Conservation (phyloP, 768 basidiomycete species). For the Chalciporus sphaerocephalus region DNA sequence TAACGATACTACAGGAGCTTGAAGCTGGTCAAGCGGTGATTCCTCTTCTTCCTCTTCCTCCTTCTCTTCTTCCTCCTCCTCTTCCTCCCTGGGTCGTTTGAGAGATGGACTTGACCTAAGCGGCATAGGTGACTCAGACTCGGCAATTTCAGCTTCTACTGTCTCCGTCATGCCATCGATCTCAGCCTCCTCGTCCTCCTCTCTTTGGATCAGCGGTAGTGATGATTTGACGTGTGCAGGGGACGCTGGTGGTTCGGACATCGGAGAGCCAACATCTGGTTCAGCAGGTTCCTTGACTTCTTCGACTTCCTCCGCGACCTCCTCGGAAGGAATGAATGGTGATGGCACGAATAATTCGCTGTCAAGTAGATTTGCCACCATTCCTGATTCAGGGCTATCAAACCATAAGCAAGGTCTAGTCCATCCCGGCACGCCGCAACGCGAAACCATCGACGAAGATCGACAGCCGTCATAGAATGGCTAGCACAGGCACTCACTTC, state of each 20-base stretch:
- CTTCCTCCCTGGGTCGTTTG: conserved; percentile 13
- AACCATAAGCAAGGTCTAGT: conserved; percentile 7
- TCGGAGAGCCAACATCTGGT: conserved; percentile 29
- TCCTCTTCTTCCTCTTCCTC: conserved; percentile 11
- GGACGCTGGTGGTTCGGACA: conserved; percentile 32
- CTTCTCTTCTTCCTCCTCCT: conserved; percentile 11
- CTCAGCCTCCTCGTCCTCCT: conserved; percentile 26
- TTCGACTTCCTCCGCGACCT: background rate
- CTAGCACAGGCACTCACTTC: conserved; percentile 37
- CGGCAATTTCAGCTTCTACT: background rate
- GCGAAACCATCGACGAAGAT: conserved; percentile 2
- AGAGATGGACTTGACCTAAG: conserved; percentile 15
- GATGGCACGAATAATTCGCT: conserved; percentile 27
- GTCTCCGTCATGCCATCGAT: conserved; percentile 13
- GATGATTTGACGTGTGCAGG: conserved; percentile 23
- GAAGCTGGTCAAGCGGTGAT: conserved; percentile 3
- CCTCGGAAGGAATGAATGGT: conserved; percentile 9
- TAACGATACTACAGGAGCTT: background rate
- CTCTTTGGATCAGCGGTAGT: conserved; percentile 17
- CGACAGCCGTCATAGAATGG: background rate
- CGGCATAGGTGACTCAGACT: conserved; percentile 13
- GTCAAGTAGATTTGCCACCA: conserved; percentile 36
- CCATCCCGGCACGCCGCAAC: background rate
- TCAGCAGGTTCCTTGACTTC: conserved; percentile 8
- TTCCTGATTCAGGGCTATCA: conserved; percentile 39